Base-by-base conservation (phyloP, 2,329 filamentous ascomycete species). In the Epichloe hybrida region DNA sequence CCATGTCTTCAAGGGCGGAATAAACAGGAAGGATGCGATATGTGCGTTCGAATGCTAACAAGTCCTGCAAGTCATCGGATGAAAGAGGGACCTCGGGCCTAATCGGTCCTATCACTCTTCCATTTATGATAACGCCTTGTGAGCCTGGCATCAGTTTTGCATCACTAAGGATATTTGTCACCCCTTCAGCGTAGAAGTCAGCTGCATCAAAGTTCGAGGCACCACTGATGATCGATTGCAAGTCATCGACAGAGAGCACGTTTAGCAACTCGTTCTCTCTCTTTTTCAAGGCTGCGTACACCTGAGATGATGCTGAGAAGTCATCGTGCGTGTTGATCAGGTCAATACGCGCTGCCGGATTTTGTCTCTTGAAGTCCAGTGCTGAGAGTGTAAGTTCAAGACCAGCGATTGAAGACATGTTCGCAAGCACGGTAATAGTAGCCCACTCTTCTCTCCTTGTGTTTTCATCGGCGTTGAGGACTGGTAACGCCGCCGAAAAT, bases 1-100 rank as follows among this genome's bases (percentile, higher is more conserved):
- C 77, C 1, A 96, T 75, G 9, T 79, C 76, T 42, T 84, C 76
- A 15, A 88, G 72, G 8, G 90, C 90, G 35, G 74, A 73, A 52
- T 81, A 81, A 3, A 93, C 81, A 3, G 91, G 89, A 6, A 79
- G 66, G 17, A 95, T 85, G 15, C 93, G 83, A 58, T 79, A 83
- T 20, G 70, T 74, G 34, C 77, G 75, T 65, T 98, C 93, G 58
- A 87, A 89, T 1, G 76, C 72, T 3, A 95, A 68, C 7, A 97
- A 71, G 39, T 84, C 77, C 48, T 82, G 76, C 48, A 96, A 76
- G 58, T 96, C 91, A 9, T 83, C 79, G 15, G 72, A 67, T 0
- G 71, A 71, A 53, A 97, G 84, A 0, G 68, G 57, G 3, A 74
- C 67, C 0, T 73, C 69, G 0, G 70, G 62, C 3, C 75, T 64